Conservation (phyloP, 1,284 basidiomycete genomes). For the Pterulicium gracile region DNA sequence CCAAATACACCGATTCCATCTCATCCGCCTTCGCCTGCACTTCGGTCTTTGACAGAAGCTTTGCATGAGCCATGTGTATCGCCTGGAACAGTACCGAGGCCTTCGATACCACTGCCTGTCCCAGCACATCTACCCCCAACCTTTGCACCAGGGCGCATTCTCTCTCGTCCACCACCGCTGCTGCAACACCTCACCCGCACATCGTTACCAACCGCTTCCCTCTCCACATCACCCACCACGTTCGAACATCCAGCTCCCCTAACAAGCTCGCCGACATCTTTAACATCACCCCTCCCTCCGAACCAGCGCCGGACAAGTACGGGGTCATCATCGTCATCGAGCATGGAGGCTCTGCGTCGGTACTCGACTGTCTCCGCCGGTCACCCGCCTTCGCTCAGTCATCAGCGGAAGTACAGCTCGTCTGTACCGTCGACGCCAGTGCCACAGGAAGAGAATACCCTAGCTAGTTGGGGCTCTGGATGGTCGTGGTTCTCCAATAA, state of each 20-base stretch:
- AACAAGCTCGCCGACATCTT: not conserved
- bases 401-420: too few species aligned
- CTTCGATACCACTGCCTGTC: slow-evolving; percentile 29
- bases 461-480: slow-evolving; percentile 8
- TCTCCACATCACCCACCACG: slow-evolving; percentile 28
- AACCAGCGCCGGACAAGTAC: slow-evolving; percentile 18
- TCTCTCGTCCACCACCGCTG: slow-evolving; percentile 41
- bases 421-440: too few species aligned
- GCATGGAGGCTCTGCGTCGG: too few species aligned
- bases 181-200: slow-evolving; percentile 50
- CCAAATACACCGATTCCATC: slow-evolving; percentile 3
- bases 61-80: slow-evolving; percentile 25
- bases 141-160: slow-evolving; percentile 20
- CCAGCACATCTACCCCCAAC: slow-evolving; percentile 34
- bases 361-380: too few species aligned
- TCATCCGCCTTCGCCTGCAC: slow-evolving; percentile 15
- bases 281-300: slow-evolving; percentile 18
- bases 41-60: slow-evolving; percentile 27
- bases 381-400: too few species aligned
- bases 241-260: not conserved
- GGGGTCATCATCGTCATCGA: too few species aligned
- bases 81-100: too few species aligned
- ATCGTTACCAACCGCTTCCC: slow-evolving; percentile 53
- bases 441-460: not conserved
- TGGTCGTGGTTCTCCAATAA: slow-evolving; percentile 46